phyloP scores from a whole-genome alignment of 345 rosid genomes.

The Jatropha curcas region DNA sequence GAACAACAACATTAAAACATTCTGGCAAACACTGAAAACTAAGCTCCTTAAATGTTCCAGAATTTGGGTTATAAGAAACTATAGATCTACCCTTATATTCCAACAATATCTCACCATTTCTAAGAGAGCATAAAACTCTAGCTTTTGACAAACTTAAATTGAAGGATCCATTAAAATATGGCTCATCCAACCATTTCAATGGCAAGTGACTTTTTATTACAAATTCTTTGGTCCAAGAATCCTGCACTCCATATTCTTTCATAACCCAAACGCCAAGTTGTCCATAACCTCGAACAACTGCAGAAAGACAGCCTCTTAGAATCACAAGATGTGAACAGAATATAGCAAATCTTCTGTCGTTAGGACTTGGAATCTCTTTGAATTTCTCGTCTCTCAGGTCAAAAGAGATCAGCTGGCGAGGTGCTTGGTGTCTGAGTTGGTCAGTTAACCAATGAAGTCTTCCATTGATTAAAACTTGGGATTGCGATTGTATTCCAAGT shows the following conservation, averaged over 20 bases:
- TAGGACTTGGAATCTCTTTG: conserved; percentile 16
- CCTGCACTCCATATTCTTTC: conserved; percentile 27
- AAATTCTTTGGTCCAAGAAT: conserved; percentile 36
- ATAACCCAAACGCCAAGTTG: conserved; percentile 23
- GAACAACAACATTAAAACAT: conserved; percentile 27
- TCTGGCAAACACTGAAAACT: conserved; percentile 26
- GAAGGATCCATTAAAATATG: too few species aligned
- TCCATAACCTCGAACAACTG: neutral
- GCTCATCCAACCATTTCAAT: too few species aligned
- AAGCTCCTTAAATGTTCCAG: conserved; percentile 23
- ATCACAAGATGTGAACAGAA: neutral
- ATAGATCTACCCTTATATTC: conserved; percentile 23
- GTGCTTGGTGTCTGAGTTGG: neutral
- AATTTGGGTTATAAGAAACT: conserved; percentile 22
- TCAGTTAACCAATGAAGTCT: conserved; percentile 34
- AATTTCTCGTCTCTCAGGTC: conserved; percentile 33
- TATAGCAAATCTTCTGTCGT: neutral
- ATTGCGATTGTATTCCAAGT: neutral
- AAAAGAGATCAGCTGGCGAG: conserved; percentile 22
- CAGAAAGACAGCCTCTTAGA: conserved; percentile 31
- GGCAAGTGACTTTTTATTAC: conserved; percentile 15
- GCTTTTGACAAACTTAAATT: too few species aligned
- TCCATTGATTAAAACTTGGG: conserved; percentile 27
- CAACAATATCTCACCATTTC: conserved; percentile 29
- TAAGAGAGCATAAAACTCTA: conserved; percentile 12